Base-by-base conservation (phyloP, 352 stramenopile species). In the Phytophthora quininea region DNA sequence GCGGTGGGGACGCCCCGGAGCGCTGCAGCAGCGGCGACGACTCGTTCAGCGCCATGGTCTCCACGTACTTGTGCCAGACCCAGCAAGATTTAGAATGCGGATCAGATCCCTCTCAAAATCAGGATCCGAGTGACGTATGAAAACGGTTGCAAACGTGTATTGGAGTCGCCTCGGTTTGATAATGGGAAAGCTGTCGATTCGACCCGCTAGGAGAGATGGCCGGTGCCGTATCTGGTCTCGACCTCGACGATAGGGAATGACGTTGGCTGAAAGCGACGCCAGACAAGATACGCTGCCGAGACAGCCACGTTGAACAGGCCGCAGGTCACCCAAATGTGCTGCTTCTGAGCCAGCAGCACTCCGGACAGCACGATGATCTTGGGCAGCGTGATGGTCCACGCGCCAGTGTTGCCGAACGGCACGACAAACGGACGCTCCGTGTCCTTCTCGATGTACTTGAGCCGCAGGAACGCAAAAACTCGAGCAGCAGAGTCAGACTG, bases 401-500 rank as follows among this genome's bases (percentile, higher is more conserved):
- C 88, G 48, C 88, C 88, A 6, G 67, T 63, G 48, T 76, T 88
- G 32, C 88, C 84, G 43, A 87, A 90, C 32, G 88, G 88, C 43
- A 95, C 88, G 2, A 75, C 73, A 53, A 92, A 95, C 15, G 88
- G 88, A 49, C 88, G 80, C 59, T 77, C 68, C 15, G 86, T 87
- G 71, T 91, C 67, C 58, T 89, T 90, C 47, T 95, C 84, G 1
- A 89, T 58, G 74, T 95, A 93, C 56, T 93, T 93, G 49, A 95
- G 79, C 15, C 85, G 84, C 59, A 95, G 66, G 71, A 94, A 94
- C 38, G 88, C 82, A 89, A 92, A 59, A 95, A 92, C 67, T 95
- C 88, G 50, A 95, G 79, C 58, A 95, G 58, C 64, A 95, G 64
- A 43, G 85, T 93, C 64, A 84, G 69, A 69, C 72, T 88, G 67